Conservation (phyloP, 176 grass and related monocot species). For the Oryza australiensis region DNA sequence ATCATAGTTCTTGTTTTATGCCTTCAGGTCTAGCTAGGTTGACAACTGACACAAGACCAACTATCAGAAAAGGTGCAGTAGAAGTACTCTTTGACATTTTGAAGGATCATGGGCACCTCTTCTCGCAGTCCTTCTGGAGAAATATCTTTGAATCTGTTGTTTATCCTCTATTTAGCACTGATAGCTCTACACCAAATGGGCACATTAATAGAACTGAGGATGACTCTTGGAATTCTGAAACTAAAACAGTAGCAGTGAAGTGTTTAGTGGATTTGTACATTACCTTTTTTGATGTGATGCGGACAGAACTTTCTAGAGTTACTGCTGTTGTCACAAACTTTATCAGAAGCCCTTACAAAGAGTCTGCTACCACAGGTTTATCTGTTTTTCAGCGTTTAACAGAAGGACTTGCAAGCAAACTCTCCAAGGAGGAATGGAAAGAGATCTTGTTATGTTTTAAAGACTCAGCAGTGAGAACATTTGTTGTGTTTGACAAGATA, state of each 20-base stretch:
- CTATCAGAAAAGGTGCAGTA: slow-evolving; percentile 91
- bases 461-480: slow-evolving; percentile 61
- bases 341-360: slow-evolving; percentile 76
- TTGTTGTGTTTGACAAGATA: slow-evolving; percentile 69
- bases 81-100: slow-evolving; percentile 99
- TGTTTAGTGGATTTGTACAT: slow-evolving; percentile 79
- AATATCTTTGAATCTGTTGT: slow-evolving; percentile 83
- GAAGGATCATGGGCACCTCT: slow-evolving; percentile 89
- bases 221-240: slow-evolving; percentile 71
- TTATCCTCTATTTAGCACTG: slow-evolving; percentile 75
- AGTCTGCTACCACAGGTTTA: slow-evolving; percentile 69
- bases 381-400: slow-evolving; percentile 74
- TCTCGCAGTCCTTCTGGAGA: slow-evolving; percentile 76
- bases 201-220: slow-evolving; percentile 52
- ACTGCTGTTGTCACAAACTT: slow-evolving; percentile 64
- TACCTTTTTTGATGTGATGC: slow-evolving; percentile 78
- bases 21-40: slow-evolving; percentile 81
- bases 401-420: slow-evolving; percentile 64
- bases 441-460: slow-evolving; percentile 67
- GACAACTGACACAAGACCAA: slow-evolving; percentile 82
- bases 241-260: slow-evolving; percentile 64
- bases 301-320: slow-evolving; percentile 65
- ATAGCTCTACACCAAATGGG: slow-evolving; percentile 42
- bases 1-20: slow-evolving; percentile 23
- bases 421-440: slow-evolving; percentile 78